Percentiles rank a stretch among this genome's conserved stretches.
Evolutionary conservation across 164 flowering plant genomes (phyloP).

Genomic region (Kalanchoe fedtschenkoi): DNA sequence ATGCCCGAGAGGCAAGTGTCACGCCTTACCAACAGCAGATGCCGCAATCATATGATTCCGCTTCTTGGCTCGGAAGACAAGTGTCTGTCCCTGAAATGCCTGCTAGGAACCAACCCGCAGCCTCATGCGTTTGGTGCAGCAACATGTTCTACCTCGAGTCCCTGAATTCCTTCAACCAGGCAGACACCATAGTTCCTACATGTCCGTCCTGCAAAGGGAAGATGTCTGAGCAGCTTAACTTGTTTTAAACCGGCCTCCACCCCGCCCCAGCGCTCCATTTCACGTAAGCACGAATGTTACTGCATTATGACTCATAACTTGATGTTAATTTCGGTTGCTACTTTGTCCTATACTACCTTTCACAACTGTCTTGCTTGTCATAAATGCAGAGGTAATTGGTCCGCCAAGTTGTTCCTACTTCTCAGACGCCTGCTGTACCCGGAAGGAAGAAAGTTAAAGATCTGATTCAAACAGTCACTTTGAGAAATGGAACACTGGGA

Average conservation of each 20-base stretch:
- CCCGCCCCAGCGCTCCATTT: background rate
- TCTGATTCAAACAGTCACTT: too few relatives aligned
- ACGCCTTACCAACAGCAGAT: conserved; percentile 14
- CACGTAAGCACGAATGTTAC: too few relatives aligned
- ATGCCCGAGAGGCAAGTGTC: conserved; percentile 18
- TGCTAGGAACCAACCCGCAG: conserved; percentile 13
- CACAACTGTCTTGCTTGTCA: too few relatives aligned
- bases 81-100: conserved; percentile 20
- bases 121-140: conserved; percentile 38
- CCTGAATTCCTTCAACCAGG: conserved; percentile 13
- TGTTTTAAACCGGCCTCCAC: conserved; percentile 5
- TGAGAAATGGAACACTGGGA: too few relatives aligned
- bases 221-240: conserved; percentile 20
- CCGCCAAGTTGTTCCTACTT: too few relatives aligned
- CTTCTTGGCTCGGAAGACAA: conserved; percentile 26
- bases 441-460: too few relatives aligned
- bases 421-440: too few relatives aligned
- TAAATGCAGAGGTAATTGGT: too few relatives aligned
- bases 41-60: conserved; percentile 17
- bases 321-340: too few relatives aligned
- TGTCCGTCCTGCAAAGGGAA: conserved; percentile 40
- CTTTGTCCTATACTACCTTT: too few relatives aligned
- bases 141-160: conserved; percentile 25
- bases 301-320: too few relatives aligned
- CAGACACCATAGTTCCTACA: conserved; percentile 23